Conservation (phyloP, 2,329 filamentous ascomycete species). For the Ascochyta clinopodiicola region DNA sequence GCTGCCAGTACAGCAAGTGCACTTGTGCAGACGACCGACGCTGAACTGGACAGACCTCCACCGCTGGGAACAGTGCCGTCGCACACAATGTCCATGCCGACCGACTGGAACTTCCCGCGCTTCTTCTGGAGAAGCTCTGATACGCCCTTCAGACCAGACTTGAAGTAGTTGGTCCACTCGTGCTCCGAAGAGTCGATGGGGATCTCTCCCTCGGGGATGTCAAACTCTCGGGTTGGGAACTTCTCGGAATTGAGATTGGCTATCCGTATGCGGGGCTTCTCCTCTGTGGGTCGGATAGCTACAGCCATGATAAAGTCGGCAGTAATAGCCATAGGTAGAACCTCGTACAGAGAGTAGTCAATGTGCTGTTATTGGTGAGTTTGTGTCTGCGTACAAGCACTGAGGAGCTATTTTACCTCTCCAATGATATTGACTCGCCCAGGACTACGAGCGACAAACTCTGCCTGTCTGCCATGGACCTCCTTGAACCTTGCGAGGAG, state of each 20-base stretch:
- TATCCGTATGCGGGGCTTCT: slow-evolving; percentile 71
- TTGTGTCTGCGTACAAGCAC: background rate
- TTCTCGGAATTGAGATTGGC: slow-evolving; percentile 78
- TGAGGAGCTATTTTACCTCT: slow-evolving; percentile 58
- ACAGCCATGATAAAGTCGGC: slow-evolving; percentile 91
- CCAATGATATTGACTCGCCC: slow-evolving; percentile 98
- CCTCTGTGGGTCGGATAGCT: slow-evolving; percentile 60
- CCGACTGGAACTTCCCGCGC: slow-evolving; percentile 70
- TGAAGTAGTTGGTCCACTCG: slow-evolving; percentile 99
- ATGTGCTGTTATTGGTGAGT: slow-evolving; percentile 69
- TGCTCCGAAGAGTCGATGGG: slow-evolving; percentile 81
- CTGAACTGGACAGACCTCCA: slow-evolving; percentile 90
- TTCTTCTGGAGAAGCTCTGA: slow-evolving; percentile 74
- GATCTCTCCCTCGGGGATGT: slow-evolving; percentile 66
- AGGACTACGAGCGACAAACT: slow-evolving; percentile 88
- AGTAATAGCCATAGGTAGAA: slow-evolving; percentile 93
- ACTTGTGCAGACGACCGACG: slow-evolving; percentile 89
- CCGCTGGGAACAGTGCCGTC: slow-evolving; percentile 92
- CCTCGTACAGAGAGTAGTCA: slow-evolving; percentile 96
- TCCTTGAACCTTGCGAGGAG: slow-evolving; percentile 75
- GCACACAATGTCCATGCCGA: slow-evolving; percentile 85
- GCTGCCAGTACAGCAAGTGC: slow-evolving; percentile 87
- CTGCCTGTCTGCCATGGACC: slow-evolving; percentile 71
- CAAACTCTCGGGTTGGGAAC: slow-evolving; percentile 78
- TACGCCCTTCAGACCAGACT: slow-evolving; percentile 84